Percentiles rank a stretch among this genome's conserved stretches.
Evolutionary conservation across 371 early-diverging fungal species (phyloP).

Genomic region (Conidiobolus incongruus): DNA sequence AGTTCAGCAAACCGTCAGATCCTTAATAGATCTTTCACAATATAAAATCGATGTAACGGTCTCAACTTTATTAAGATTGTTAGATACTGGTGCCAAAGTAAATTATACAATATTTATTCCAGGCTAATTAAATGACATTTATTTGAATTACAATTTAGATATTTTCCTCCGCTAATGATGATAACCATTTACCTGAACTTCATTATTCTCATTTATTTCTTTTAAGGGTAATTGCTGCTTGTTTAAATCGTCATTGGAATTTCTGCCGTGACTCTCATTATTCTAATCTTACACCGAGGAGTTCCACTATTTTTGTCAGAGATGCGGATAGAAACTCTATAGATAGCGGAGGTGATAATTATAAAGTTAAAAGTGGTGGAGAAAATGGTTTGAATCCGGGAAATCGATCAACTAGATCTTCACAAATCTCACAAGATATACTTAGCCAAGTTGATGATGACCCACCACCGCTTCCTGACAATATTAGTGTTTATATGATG

Average conservation of each 20-base stretch:
- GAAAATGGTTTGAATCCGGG: conserved; percentile 4
- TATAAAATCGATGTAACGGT: conserved; percentile 32
- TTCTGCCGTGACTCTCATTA: conserved; percentile 19
- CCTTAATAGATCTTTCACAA: conserved; percentile 36
- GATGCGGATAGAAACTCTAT: background rate
- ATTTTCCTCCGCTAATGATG: background rate
- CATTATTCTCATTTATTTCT: conserved; percentile 29
- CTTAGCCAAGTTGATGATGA: conserved; percentile 18
- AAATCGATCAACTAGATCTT: background rate
- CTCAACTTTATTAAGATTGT: conserved; percentile 19
- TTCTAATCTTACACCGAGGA: background rate
- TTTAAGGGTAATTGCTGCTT: conserved; percentile 39
- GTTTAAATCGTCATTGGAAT: conserved; percentile 50
- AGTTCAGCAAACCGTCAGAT: conserved; percentile 36
- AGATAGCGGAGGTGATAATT: conserved; percentile 8
- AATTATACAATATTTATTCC: background rate
- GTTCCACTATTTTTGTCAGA: background rate
- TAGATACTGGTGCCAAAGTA: conserved; percentile 41
- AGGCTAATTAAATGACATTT: background rate
- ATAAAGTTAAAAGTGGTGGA: conserved; percentile 7
- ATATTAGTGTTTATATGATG: conserved; percentile 34
- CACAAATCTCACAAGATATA: conserved; percentile 6
- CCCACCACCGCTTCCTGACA: conserved; percentile 56
- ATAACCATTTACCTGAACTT: background rate
- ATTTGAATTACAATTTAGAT: background rate